Conservation (phyloP, 768 basidiomycete species). For the Rhodotorula sphaerocarpa region DNA sequence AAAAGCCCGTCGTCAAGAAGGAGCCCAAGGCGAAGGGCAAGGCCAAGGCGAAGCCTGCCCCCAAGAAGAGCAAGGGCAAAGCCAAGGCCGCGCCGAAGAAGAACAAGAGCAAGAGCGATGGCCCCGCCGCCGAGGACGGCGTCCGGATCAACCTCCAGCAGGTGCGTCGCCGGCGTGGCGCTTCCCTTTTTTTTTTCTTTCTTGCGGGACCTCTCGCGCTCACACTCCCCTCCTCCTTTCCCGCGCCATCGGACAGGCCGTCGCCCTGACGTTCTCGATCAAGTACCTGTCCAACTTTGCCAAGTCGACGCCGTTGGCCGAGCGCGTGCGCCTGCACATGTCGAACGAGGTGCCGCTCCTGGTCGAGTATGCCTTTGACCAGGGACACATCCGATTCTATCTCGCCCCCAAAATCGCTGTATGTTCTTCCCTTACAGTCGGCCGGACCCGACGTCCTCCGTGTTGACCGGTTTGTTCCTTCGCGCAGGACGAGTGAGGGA, state of each 20-base stretch:
- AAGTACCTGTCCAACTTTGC: slow-evolving; percentile 97
- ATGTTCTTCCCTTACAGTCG: too few relatives aligned
- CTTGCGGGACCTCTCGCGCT: background rate
- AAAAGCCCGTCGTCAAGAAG: background rate
- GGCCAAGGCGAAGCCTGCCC: slow-evolving; percentile 44
- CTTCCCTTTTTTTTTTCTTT: too few relatives aligned
- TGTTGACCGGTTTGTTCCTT: background rate
- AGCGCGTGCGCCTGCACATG: slow-evolving; percentile 70
- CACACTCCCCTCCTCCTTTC: background rate
- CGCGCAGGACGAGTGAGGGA: too few relatives aligned
- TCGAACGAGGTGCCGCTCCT: slow-evolving; percentile 84
- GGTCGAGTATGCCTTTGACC: slow-evolving; percentile 79
- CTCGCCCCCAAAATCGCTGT: slow-evolving; percentile 78
- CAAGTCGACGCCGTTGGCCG: slow-evolving; percentile 69
- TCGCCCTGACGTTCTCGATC: slow-evolving; percentile 85
- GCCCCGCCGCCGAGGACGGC: slow-evolving; percentile 9
- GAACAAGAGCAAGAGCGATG: slow-evolving; percentile 45
- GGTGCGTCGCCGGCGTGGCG: background rate
- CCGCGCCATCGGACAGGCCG: slow-evolving; percentile 67
- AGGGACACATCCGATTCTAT: slow-evolving; percentile 86
- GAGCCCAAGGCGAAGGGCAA: slow-evolving; percentile 5
- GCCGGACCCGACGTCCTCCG: background rate
- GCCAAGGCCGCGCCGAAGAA: slow-evolving; percentile 49
- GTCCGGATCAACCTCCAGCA: slow-evolving; percentile 31
- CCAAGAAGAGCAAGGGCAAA: slow-evolving; percentile 55